These are phyloP conservation scores for Leccinum variabile DNA, from an alignment of 1,284 basidiomycete genomes.

Conservation along the genomic window DNA sequence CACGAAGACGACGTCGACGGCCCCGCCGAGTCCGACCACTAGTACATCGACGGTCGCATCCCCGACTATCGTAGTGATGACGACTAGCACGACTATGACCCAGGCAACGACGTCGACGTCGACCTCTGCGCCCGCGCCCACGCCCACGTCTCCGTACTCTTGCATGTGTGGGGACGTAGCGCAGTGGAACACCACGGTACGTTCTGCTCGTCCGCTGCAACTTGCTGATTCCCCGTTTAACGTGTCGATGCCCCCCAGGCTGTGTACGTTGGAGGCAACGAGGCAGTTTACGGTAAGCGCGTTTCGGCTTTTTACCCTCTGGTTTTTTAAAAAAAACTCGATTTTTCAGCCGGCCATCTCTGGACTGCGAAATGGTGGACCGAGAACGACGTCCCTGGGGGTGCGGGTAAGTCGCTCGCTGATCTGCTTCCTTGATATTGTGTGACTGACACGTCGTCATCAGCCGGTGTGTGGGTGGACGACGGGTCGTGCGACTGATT, in stretches of 20 bases:
- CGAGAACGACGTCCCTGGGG: constrained; percentile 47
- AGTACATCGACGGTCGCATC: too few species aligned
- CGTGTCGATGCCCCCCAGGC: constrained; percentile 18
- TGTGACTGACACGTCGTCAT: constrained; percentile 16
- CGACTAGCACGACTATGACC: neutral
- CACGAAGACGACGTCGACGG: constrained; percentile 25
- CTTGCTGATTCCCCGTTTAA: neutral
- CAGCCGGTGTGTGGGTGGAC: constrained; percentile 41
- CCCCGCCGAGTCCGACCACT: too few species aligned
- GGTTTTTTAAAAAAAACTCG: neutral
- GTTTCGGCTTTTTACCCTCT: too few species aligned
- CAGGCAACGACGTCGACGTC: constrained; percentile 18
- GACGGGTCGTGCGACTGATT: constrained; percentile 39
- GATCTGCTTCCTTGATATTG: neutral
- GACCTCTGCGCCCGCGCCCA: constrained; percentile 8
- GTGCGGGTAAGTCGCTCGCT: constrained; percentile 24
- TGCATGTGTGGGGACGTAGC: constrained; percentile 50
- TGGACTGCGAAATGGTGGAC: constrained; percentile 64
- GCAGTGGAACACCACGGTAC: constrained; percentile 49
- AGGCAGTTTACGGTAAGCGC: constrained; percentile 48
- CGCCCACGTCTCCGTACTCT: constrained; percentile 21
- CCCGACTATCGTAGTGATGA: too few species aligned
- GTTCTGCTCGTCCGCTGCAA: neutral
- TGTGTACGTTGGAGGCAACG: constrained; percentile 50
- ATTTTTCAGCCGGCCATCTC: constrained; percentile 38